Percentiles rank a stretch among this genome's conserved stretches.
phyloP scores from a whole-genome alignment of 2,329 filamentous ascomycete species.

The Colletotrichum chlorophyti region DNA sequence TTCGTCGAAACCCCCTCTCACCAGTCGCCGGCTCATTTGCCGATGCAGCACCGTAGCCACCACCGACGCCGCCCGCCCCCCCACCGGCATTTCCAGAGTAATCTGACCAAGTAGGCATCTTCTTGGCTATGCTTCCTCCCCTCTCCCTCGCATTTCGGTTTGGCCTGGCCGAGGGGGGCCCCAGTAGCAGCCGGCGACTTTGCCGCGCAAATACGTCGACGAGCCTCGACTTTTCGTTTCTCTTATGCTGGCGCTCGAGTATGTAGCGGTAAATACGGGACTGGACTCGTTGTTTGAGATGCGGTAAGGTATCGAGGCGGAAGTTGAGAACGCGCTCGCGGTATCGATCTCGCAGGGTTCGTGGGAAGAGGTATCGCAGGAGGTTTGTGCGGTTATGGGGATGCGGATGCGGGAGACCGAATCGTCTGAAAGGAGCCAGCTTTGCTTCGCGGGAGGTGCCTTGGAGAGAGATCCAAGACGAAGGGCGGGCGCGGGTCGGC shows the following conservation, averaged over 20 bases:
- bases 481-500: conserved; percentile 2
- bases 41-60: conserved; percentile 35
- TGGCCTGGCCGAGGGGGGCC: conserved; percentile 38
- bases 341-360: conserved; percentile 64
- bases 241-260: conserved; percentile 66
- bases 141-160: conserved; percentile 38
- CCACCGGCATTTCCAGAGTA: conserved; percentile 23
- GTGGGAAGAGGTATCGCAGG: conserved; percentile 74
- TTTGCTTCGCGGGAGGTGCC: conserved; percentile 36
- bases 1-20: conserved; percentile 76
- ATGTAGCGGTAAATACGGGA: conserved; percentile 79
- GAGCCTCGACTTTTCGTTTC: conserved; percentile 54
- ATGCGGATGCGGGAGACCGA: conserved; percentile 44
- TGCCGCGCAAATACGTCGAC: conserved; percentile 50
- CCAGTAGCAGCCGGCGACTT: conserved; percentile 54
- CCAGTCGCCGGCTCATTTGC: conserved; percentile 41
- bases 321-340: conserved; percentile 73
- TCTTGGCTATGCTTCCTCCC: conserved; percentile 30
- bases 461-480: conserved; percentile 25
- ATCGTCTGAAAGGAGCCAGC: conserved; percentile 53
- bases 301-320: conserved; percentile 76
- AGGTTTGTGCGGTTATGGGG: conserved; percentile 55
- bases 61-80: conserved; percentile 13
- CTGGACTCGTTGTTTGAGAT: conserved; percentile 74
- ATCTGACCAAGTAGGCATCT: conserved; percentile 31